Conservation (phyloP, 2,329 filamentous ascomycete species). For the Trichophyton benhamiae region DNA sequence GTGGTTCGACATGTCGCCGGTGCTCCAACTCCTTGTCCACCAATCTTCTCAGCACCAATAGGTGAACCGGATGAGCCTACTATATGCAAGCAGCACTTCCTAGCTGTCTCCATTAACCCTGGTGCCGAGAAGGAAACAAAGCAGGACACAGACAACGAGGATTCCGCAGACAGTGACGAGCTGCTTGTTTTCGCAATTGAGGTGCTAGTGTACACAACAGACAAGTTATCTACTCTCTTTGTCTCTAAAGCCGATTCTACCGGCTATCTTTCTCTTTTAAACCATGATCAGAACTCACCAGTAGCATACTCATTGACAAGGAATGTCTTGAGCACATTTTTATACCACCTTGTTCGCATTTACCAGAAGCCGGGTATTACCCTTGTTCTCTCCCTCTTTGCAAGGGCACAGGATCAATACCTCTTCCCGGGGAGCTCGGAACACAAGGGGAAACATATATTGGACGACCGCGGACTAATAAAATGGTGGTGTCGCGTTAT, state of each 20-base stretch:
- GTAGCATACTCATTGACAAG: slow-evolving; percentile 46
- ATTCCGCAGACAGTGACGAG: slow-evolving; percentile 28
- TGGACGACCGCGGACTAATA: slow-evolving; percentile 80
- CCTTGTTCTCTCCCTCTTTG: slow-evolving; percentile 78
- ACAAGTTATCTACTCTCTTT: slow-evolving; percentile 72
- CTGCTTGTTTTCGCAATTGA: slow-evolving; percentile 76
- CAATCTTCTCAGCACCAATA: slow-evolving; percentile 69
- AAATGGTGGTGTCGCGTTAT: slow-evolving; percentile 92
- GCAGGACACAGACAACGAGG: slow-evolving; percentile 15
- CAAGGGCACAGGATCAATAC: slow-evolving; percentile 82
- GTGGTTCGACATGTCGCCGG: slow-evolving; percentile 79
- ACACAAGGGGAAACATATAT: slow-evolving; percentile 73
- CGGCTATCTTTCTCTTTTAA: slow-evolving; percentile 61
- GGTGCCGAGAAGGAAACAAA: not conserved
- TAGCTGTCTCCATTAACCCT: slow-evolving; percentile 43
- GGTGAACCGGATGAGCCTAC: slow-evolving; percentile 61
- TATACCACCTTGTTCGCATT: slow-evolving; percentile 59
- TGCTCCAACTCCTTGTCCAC: slow-evolving; percentile 57
- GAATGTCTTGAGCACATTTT: slow-evolving; percentile 59
- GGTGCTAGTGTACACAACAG: slow-evolving; percentile 73
- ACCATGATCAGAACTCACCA: slow-evolving; percentile 45
- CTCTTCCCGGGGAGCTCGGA: slow-evolving; percentile 86
- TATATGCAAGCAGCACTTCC: slow-evolving; percentile 74
- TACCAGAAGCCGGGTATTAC: slow-evolving; percentile 53
- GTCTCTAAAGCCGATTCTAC: slow-evolving; percentile 96